Base-by-base conservation (phyloP, 495 filamentous ascomycete genomes). In the Aspergillus saccharolyticus region DNA sequence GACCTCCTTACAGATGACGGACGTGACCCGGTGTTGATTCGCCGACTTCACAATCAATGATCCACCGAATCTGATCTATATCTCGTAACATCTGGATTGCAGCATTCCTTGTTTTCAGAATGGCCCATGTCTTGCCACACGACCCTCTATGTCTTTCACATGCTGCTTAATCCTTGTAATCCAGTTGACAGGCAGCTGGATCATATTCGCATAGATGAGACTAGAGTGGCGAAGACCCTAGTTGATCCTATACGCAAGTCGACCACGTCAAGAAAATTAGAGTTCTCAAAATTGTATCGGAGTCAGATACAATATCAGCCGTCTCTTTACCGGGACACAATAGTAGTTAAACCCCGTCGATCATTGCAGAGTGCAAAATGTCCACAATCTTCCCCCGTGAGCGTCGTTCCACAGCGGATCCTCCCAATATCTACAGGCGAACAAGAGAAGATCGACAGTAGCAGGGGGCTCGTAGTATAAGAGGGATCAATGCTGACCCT, bases 391-490 rank as follows among this genome's bases (percentile, higher is more conserved):
- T 8, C 54, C 14, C 33, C 33, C 12, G n/a, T 39, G 10, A 2
- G 33, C 54, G 51, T 39, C 54, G 47, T 53, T 44, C 51, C 61
- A 50, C 50, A 17, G 54, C 54, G 61, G 53, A 54, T 53, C 25
- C 53, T 55, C 55, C 51, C 54, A 2, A 45, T 43, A 51, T 42
- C 20, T 47, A 53, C 12, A 5, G 33, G 33, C 12, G 12, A 12
- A 39, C 12, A 39, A 12, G 48, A n/a, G 49, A 42, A 55, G 53
- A 53, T 59, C 28, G 10, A n/a, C 7, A 16, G 42, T 43, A 42
- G 10, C 7, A 12, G 10, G 12, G 7, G 33, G 10, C 12, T 5
- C 33, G 14, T 39, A 12, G 33, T 39, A 39, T 39, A 39, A 39
- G 33, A 39, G 4, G 10, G 10, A 39, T 39, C 10, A 12, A 39